A percentile compares a stretch with the other conserved stretches of the same genome.
These are phyloP conservation scores for Tylopilus subfusipes DNA, from an alignment of 768 basidiomycete genomes.

Conservation along the genomic window DNA sequence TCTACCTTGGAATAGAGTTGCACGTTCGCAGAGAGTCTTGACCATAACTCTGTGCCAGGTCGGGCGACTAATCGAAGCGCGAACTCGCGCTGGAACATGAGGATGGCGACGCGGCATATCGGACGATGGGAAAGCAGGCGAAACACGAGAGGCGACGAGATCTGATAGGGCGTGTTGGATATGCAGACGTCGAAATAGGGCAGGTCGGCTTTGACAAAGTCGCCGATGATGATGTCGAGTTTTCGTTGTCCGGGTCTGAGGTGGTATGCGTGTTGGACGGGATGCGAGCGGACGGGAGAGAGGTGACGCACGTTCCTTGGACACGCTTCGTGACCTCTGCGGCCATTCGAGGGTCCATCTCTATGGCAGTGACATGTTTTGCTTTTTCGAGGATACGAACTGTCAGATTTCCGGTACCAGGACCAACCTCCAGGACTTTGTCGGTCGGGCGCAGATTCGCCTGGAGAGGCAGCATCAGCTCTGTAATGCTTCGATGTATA, in stretches of 20 bases:
- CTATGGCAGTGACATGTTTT: constrained; percentile 89
- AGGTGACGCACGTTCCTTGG: constrained; percentile 84
- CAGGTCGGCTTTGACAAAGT: constrained; percentile 96
- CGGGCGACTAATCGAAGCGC: constrained; percentile 86
- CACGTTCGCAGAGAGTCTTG: constrained; percentile 91
- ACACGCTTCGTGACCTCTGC: constrained; percentile 96
- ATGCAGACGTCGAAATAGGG: constrained; percentile 99
- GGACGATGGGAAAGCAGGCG: constrained; percentile 95
- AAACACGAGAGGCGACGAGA: constrained; percentile 97
- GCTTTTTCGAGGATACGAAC: constrained; percentile 91
- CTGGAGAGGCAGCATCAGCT: constrained; percentile 36
- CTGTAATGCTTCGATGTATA: background rate
- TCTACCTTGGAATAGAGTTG: constrained; percentile 97
- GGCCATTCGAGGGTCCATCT: constrained; percentile 99
- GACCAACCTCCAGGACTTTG: constrained; percentile 95
- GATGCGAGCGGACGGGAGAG: background rate
- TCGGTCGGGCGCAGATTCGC: constrained; percentile 92
- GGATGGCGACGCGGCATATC: constrained; percentile 87
- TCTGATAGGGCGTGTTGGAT: constrained; percentile 98
- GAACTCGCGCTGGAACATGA: constrained; percentile 99
- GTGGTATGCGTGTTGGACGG: background rate
- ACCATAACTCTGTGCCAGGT: constrained; percentile 86
- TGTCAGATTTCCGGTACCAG: constrained; percentile 95
- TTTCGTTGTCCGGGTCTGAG: constrained; percentile 90
- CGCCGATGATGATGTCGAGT: constrained; percentile 92